A percentile compares a stretch with the other conserved stretches of the same genome.
Conservation (phyloP, 306 rosid genomes). For the Pyrus pyrifolia region DNA sequence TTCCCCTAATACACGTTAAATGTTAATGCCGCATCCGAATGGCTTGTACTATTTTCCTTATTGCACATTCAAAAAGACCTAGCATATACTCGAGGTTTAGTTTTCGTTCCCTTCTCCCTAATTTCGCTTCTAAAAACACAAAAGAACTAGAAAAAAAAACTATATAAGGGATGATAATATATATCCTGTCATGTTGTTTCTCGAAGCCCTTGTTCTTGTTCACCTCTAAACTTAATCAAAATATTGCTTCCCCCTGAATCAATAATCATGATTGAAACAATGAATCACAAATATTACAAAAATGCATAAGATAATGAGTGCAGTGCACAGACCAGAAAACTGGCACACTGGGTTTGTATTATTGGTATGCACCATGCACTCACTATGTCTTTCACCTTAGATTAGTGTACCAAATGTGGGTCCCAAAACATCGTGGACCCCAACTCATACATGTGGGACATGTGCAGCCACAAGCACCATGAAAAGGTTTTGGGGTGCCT, state of each 20-base stretch:
- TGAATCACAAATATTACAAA: background rate
- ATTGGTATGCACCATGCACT: background rate
- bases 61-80: too few species aligned
- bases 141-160: too few species aligned
- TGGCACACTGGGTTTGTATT: background rate
- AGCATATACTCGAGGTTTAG: background rate
- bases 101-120: background rate
- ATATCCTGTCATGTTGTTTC: background rate
- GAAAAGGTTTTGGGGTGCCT: constrained; percentile 32
- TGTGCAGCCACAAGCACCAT: constrained; percentile 41
- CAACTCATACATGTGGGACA: constrained; percentile 53
- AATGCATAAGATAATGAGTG: background rate
- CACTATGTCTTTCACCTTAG: background rate
- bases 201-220: background rate
- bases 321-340: background rate
- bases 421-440: constrained; percentile 12
- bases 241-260: background rate
- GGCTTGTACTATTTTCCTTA: too few species aligned
- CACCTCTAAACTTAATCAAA: background rate
- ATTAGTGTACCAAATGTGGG: background rate
- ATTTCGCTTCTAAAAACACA: too few species aligned
- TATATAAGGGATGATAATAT: too few species aligned
- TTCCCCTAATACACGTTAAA: too few species aligned
- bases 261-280: background rate
- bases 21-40: too few species aligned